A percentile compares a stretch with the other conserved stretches of the same genome.
phyloP scores from a whole-genome alignment of 768 basidiomycete species.

The Suillus occidentalis region DNA sequence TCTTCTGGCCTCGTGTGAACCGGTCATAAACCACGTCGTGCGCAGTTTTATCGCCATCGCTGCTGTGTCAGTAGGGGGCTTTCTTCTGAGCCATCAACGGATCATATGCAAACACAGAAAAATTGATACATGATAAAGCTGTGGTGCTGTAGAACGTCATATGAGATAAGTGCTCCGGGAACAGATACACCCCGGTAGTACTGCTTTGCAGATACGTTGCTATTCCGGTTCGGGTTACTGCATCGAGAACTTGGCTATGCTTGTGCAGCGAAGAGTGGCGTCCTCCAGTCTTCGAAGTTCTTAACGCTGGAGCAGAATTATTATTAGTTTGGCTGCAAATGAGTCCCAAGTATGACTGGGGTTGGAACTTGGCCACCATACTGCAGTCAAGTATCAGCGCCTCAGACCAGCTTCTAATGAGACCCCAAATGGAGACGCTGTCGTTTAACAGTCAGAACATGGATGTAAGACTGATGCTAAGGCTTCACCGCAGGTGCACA shows the following conservation, averaged over 20 bases:
- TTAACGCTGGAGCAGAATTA: background rate
- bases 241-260: constrained; percentile 43
- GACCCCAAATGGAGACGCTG: no score
- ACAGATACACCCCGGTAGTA: background rate
- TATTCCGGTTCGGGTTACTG: background rate
- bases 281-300: background rate
- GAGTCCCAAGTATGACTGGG: background rate
- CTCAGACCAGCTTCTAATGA: no score
- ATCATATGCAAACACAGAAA: background rate
- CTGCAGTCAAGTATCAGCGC: no score
- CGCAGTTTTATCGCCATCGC: background rate
- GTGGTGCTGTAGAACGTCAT: background rate
- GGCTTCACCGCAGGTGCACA: no score
- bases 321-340: background rate
- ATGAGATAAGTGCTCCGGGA: background rate
- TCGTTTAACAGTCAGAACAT: no score
- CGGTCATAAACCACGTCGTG: constrained; percentile 8
- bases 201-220: background rate
- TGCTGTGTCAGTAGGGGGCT: constrained; percentile 1
- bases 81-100: constrained; percentile 5
- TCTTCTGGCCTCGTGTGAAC: constrained; percentile 8
- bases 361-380: background rate
- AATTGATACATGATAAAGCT: background rate
- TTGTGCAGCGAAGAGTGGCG: constrained; percentile 13
- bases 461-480: no score